Conservation (phyloP, 345 rosid species). For the Populus tremula region DNA sequence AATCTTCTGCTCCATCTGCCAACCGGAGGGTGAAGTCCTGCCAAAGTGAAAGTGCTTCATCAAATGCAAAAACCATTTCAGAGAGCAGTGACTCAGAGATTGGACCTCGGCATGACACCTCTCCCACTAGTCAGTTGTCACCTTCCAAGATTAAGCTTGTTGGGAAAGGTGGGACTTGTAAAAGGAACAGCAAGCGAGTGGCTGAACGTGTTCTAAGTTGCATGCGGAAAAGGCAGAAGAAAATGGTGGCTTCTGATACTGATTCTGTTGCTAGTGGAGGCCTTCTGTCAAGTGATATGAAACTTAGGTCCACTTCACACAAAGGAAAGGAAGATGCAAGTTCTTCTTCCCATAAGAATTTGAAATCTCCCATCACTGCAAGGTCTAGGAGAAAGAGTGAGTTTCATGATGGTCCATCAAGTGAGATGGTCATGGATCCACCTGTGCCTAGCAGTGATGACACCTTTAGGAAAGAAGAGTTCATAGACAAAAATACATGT, state of each 20-base stretch:
- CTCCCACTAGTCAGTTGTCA: constrained; percentile 40
- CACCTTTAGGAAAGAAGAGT: constrained; percentile 60
- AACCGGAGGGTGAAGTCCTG: constrained; percentile 54
- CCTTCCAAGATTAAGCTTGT: constrained; percentile 57
- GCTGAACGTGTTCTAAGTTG: constrained; percentile 73
- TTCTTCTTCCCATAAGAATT: constrained; percentile 69
- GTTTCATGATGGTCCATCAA: constrained; percentile 35
- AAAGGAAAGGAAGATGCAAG: constrained; percentile 80
- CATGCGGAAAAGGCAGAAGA: constrained; percentile 85
- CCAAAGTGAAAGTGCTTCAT: constrained; percentile 93
- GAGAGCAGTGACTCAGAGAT: constrained; percentile 90
- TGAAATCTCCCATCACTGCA: constrained; percentile 47
- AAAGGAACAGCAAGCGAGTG: constrained; percentile 88
- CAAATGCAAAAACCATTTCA: constrained; percentile 69
- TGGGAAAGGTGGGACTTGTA: constrained; percentile 57
- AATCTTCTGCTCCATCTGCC: constrained; percentile 44
- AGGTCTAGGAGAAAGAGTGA: constrained; percentile 58
- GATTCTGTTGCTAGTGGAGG: constrained; percentile 72
- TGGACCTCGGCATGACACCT: constrained; percentile 52
- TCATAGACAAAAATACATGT: constrained; percentile 56
- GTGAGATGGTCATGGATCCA: constrained; percentile 43
- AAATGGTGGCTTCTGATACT: constrained; percentile 61
- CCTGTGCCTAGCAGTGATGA: constrained; percentile 45
- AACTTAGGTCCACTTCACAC: constrained; percentile 44
- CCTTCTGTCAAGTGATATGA: constrained; percentile 43